Evolutionary conservation across 768 basidiomycete genomes (phyloP), one percentile per base, ranked within the genome.

Genomic region (Pleurotus djamor): DNA sequence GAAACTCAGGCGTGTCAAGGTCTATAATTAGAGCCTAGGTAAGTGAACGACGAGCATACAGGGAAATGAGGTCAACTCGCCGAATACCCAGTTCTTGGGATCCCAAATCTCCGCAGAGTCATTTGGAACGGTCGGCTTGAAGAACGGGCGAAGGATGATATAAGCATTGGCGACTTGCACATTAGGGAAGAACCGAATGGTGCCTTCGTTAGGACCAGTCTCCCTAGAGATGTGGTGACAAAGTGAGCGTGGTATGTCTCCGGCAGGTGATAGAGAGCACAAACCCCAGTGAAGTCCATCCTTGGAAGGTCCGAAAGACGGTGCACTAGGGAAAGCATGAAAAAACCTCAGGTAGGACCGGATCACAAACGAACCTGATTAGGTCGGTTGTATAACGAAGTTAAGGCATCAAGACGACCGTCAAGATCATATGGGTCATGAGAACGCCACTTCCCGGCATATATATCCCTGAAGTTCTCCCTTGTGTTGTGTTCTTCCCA

Each of bases 71-170:
- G 14, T 4, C 47, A 16, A 43, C 68, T 5, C 61, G 78, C 83
- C 83, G 34, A 81, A 79, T 57, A 76, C 73, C 85, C 85, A 85
- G 66, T 79, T 84, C 59, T 81, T 74, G n/a, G 76, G 65, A 49
- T 82, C 72, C 21, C 78, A 68, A n/a, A 80, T 76, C 5, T 78
- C 79, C 4, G 72, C 68, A 9, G 78, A 78, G 47, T 72, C 70
- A 2, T 67, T 62, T 0, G 75, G 64, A 16, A 80, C 77, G 2
- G 73, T 69, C 0, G 82, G 82, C 9, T 76, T 76, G 78, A 92
- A 91, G 81, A 93, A 92, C 0, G 91, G 91, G 14, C 91, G 80
- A 4, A 93, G 76, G 36, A 92, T 86, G 60, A 81, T 78, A 68
- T 92, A 92, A 0, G 88, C 83, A 59, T 88, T 91, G 8, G 86